Evolutionary conservation across 257 asterid species (phyloP), one percentile per base, ranked within the genome.

Genomic region (Nicotiana obtusifolia): DNA sequence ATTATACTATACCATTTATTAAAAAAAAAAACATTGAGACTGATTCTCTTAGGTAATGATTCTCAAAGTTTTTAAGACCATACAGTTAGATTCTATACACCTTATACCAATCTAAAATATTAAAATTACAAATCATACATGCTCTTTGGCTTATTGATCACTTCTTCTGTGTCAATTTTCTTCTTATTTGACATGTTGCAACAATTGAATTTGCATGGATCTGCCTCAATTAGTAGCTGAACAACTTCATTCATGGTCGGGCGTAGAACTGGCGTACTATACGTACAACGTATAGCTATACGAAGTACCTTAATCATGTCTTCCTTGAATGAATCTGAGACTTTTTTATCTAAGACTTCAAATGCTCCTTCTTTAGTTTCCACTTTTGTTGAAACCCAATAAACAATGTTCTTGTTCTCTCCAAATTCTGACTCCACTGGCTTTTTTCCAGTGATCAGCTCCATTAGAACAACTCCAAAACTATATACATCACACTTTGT

Each of bases 401-500:
- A 84, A 47, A 93, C 88, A 77, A 96, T 92, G 87, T 93, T 92
- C 89, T 88, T 94, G 87, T 87, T 94, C 81, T 96, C 99, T 4
- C 99, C 99, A 24, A 89, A 94, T 84, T 91, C 97, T 0, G 90
- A 85, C 88, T 94, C 98, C 77, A 96, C 94, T 1, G 97, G 94
- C 88, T 90, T 94, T 85, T 91, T 96, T 82, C 99, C 99, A 0
- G 99, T 96, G 30, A 96, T 86, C 30, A 94, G 82, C 30, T 96
- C 99, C 98, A 96, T 86, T 8, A 96, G 82, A 2, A 96, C 97
- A 2, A 96, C 97, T 64, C 99, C 98, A 6, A 91, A 96, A 65
- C 98, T 94, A 90, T 94, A 96, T 5, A 96, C 98, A 22, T 96
- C 99, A 37, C 98, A 93, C 75, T 90, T 96, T 20, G 95, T 91